Evolutionary conservation across 768 basidiomycete genomes (phyloP), one percentile per base, ranked within the genome.

Genomic region (Auricularia heimuer): DNA sequence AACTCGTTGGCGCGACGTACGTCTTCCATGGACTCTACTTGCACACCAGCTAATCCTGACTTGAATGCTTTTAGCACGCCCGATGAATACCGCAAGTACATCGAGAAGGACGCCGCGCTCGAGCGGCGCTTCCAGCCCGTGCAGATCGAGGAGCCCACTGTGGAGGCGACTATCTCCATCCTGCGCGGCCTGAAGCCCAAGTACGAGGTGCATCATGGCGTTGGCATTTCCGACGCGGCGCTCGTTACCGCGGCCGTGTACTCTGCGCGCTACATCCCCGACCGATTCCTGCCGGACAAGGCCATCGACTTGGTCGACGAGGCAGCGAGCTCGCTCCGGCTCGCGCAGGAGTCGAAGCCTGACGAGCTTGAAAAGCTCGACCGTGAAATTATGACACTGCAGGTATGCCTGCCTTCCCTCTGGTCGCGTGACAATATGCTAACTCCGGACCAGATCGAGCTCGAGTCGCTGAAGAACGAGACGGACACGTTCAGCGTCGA

Each of bases 261-360:
- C 68, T 79, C 84, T 4, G 85, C 91, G 29, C 83, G 92, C 18
- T 95, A 95, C 70, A 87, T 96, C 68, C 87, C 92, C 0, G 90
- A 93, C 73, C 82, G 93, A 3, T 94, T 84, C 73, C 81, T 96
- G 1, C 94, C 94, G 0, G 94, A 97, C 76, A 95, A 95, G 72
- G 89, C 91, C 10, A 91, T 93, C 54, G 92, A 96, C 73, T 81
- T 97, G 2, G 85, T 98, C 0, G 96, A 98, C 74, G 96, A 98
- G 75, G 94, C 94, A 3, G 90, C 92, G 0, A 90, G 91, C 1
- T 82, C 92, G 0, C 79, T 98, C 3, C 85, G 92, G 0, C 84
- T 97, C 3, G 90, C 93, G 0, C 94, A 94, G 71, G 92, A 94
- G 71, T 87, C 85, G 37, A 92, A 94, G 71, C 94, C 94, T 0